Evolutionary conservation across 106 monocot species (phyloP).

Genomic region (Acanthochlamys bracteata): DNA sequence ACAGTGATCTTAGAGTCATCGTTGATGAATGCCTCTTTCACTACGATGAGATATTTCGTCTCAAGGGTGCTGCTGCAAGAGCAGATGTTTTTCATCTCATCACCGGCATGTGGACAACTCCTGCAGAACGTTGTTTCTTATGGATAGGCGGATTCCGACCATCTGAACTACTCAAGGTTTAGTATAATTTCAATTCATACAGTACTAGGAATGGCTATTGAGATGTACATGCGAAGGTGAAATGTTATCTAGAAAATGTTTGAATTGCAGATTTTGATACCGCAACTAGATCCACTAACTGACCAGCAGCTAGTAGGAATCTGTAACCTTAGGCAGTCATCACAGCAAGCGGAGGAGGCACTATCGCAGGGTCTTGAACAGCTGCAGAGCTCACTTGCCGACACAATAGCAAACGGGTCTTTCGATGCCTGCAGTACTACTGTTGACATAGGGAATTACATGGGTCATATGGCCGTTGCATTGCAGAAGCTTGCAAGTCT

Average conservation of each 20-base stretch:
- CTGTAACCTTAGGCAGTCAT: conserved; percentile 79
- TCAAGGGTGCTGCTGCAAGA: conserved; percentile 50
- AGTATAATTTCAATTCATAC: not conserved
- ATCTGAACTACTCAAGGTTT: conserved; percentile 86
- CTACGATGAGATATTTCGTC: conserved; percentile 65
- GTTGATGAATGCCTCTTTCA: conserved; percentile 65
- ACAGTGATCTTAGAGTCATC: conserved; percentile 52
- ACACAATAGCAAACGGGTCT: conserved; percentile 48
- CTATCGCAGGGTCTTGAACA: conserved; percentile 89
- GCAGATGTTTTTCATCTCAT: conserved; percentile 87
- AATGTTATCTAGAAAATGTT: not conserved
- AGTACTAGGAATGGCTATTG: not conserved
- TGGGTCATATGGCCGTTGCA: conserved; percentile 89
- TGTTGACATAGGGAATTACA: conserved; percentile 46
- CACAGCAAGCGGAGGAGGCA: conserved; percentile 88
- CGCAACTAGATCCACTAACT: conserved; percentile 83
- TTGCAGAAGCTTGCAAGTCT: conserved; percentile 63
- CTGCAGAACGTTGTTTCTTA: conserved; percentile 86
- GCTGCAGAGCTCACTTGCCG: conserved; percentile 72
- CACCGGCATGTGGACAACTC: conserved; percentile 79
- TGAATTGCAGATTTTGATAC: conserved; percentile 44
- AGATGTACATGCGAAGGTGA: not conserved
- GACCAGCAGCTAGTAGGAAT: conserved; percentile 78
- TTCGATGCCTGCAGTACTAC: conserved; percentile 23
- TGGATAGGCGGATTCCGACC: conserved; percentile 97